Evolutionary conservation across 495 filamentous ascomycete species (phyloP), one percentile per base, ranked within the genome.

Genomic region (Aspergillus panamensis): DNA sequence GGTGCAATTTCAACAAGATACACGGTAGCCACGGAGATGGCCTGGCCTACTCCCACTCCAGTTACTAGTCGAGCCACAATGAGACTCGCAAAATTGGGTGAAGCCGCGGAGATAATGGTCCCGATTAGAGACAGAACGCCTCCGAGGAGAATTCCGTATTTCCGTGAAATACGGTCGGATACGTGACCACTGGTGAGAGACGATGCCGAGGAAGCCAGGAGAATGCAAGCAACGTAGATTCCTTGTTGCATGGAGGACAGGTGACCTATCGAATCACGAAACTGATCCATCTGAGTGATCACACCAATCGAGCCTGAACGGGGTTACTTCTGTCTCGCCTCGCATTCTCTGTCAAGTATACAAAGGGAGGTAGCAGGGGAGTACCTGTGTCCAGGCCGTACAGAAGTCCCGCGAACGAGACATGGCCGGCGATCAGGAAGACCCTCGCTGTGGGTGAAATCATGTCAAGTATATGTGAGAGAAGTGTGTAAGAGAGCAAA

Each of bases 321-420:
- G 20, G 31, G 42, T 37, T 30, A 45, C 19, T 20, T 20, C 19
- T 45, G n/a, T 19, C 9, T 21, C 42, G 17, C 42, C 16, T 19
- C 19, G 25, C 25, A 25, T 25, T 25, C 8, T 45, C 42, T 45
- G 9, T 17, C 8, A 45, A 45, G 16, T 19, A 45, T 45, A 39
- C 35, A 39, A 39, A 39, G 35, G 35, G 14, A 39, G 3, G 17
- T 45, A 57, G 53, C 53, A 39, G 35, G 35, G 3, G 10, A 3
- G 13, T 45, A 61, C 59, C 59, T 32, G 59, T 61, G 21, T 61
- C 59, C 40, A 61, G 48, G 8, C 59, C 59, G 16, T 61, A 61
- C 13, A 55, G 48, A 4, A 61, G 53, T 8, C 59, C 59, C 8
- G 53, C 43, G n/a, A 61, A 53, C 19, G 59, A 61, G 48, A 61